These are phyloP conservation scores for Pseudonitzschia multiseries DNA, from an alignment of 108 stramenopile species.

Conservation along the genomic window DNA sequence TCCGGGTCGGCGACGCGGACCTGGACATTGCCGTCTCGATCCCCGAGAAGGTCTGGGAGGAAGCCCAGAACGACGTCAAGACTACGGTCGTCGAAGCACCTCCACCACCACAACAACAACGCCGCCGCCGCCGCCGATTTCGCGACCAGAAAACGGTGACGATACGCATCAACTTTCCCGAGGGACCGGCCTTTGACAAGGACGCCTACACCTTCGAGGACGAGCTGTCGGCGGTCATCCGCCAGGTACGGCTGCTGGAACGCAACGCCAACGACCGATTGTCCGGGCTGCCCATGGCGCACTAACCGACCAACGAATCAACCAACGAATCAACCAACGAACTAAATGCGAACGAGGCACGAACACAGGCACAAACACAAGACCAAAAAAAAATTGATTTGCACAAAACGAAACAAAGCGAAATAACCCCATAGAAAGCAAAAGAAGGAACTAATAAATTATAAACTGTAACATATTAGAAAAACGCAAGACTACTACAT, in stretches of 20 bases:
- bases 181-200: constrained; percentile 1
- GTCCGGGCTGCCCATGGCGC: background rate
- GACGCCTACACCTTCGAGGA: constrained; percentile 2
- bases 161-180: constrained; percentile 6
- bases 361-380: too few species aligned
- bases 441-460: background rate
- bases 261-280: background rate
- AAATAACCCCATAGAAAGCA: background rate
- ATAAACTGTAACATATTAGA: background rate
- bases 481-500: too few species aligned
- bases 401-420: background rate
- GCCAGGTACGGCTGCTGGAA: constrained; percentile 1
- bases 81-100: background rate
- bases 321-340: too few species aligned
- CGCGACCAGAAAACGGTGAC: background rate
- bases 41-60: background rate
- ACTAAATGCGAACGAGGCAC: too few species aligned
- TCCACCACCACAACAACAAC: background rate
- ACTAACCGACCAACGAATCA: background rate
- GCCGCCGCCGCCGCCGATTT: background rate
- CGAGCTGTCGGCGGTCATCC: constrained; percentile 5
- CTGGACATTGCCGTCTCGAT: background rate
- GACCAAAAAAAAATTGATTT: too few species aligned
- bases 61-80: background rate
- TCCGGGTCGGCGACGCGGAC: background rate